Evolutionary conservation across 257 asterid species (phyloP), one percentile per base, ranked within the genome.

Genomic region (Thymus quinquecostatus): DNA sequence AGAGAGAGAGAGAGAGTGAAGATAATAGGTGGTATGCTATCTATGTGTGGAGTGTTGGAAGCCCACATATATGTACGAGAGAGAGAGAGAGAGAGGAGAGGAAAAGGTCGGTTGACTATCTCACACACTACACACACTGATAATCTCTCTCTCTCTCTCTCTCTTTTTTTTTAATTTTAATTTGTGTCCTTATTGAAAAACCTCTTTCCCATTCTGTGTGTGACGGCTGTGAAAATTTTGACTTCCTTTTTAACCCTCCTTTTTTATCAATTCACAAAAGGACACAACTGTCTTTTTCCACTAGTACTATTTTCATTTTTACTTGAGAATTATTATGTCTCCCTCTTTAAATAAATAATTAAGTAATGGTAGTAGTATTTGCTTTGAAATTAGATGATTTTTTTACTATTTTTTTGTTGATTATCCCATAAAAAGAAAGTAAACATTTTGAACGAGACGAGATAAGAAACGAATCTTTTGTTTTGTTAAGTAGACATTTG

Each of bases 1-100:
- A 41, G 38, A 32, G 72, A 45, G 61, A 53, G 29, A 40, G 54
- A 58, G 54, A 58, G 64, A 54, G 68, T 44, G 73, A 76, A 71
- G 87, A 83, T 77, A 80, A 80, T 64, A 77, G 58, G 57, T 49
- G 71, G 74, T 77, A 75, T 68, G 70, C 72, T 38, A 10, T 64
- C 21, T 38, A 10, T 64, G 68, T 82, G 82, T 85, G 87, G 87
- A 82, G 77, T 78, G 30, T 58, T 78, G 64, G 77, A 80, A 80
- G 78, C 84, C 87, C 85, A 77, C 87, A 85, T 72, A 80, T 77
- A 74, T 76, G 66, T 72, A 79, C 68, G 12, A 68, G 79, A 64
- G 74, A 60, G 70, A 65, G 34, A 51, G 2, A 2, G 5, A 44
- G 9, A 44, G 6, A 2, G 6, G 3, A 38, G 44, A 38, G 6